Evolutionary conservation across 176 grass and related monocot genomes (phyloP), one percentile per base, ranked within the genome.

Genomic region (Phoenix roebelenii): DNA sequence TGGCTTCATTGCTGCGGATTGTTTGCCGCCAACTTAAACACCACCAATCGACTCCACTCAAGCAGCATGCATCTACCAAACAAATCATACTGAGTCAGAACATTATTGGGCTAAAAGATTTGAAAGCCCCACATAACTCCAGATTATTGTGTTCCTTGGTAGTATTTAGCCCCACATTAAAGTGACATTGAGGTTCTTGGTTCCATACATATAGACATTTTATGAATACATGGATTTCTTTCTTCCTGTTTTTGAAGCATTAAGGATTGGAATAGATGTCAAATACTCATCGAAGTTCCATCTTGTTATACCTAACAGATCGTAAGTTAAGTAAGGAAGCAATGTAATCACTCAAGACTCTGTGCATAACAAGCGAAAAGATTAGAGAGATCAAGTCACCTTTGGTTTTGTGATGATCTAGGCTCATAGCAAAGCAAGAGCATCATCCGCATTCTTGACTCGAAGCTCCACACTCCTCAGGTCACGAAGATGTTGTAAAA

Each of bases 401-500:
- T 85, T 98, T 78, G 58, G 69, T 4, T 75, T 72, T 2, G 32
- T 22, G 69, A 61, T 51, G 51, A 74, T 44, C 52, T 70, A 82
- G 73, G 83, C 51, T 63, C 12, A 26, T 76, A 76, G 66, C 71
- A 63, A 26, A 67, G 77, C 0, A 73, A 82, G 17, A 89, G 51
- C 71, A 63, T 89, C 82, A 23, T 66, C 73, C 50, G 74, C 74
- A 62, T 81, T 89, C 56, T 72, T 89, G 63, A 69, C 71, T 65
- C 44, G 79, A 51, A 88, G 80, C 67, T 98, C 94, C 60, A 98
- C 71, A 60, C 74, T 88, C 82, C 79, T 92, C 32, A 98, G 81
- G 67, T 98, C 82, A 55, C 82, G 80, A 24, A 98, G 85, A 81
- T 86, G 84, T 44, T 98, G 84, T 25, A 98, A 83, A 64, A 98